Evolutionary conservation across 306 rosid species (phyloP).

Genomic region (Castanea crenata): DNA sequence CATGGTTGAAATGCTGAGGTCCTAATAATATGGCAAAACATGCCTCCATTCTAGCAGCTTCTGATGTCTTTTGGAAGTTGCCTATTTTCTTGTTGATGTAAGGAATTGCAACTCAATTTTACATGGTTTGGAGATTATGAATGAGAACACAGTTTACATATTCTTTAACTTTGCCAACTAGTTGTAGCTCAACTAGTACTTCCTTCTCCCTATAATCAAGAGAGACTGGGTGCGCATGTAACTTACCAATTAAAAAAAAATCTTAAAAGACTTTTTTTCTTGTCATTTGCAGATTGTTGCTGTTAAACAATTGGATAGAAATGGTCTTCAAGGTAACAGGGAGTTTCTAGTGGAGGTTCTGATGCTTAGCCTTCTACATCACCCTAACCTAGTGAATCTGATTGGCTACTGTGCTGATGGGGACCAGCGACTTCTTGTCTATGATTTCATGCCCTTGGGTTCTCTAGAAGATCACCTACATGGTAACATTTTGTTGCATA

Average conservation of each 20-base stretch:
- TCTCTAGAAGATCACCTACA: constrained; percentile 88
- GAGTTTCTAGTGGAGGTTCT: constrained; percentile 94
- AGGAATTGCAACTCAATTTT: neutral
- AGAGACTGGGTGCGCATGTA: too few species aligned
- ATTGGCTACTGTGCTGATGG: constrained; percentile 96
- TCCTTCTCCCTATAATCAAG: too few species aligned
- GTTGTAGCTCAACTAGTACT: too few species aligned
- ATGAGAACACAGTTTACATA: neutral
- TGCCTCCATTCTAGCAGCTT: neutral
- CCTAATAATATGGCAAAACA: neutral
- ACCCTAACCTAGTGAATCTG: constrained; percentile 74
- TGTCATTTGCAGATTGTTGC: constrained; percentile 67
- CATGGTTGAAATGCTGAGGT: neutral
- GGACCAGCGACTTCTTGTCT: constrained; percentile 92
- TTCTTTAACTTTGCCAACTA: constrained; percentile 7
- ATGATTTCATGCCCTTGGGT: constrained; percentile 84
- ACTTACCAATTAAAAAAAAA: too few species aligned
- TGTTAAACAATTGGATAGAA: constrained; percentile 87
- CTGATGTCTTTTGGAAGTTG: neutral
- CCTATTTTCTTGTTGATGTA: neutral
- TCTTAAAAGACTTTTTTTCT: neutral
- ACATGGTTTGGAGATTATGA: neutral
- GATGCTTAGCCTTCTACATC: constrained; percentile 94
- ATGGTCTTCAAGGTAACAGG: constrained; percentile 92
- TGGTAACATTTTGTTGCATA: constrained; percentile 40